Percentiles rank a stretch among this genome's conserved stretches.
These are phyloP conservation scores for Aspergillus spinulosporus DNA, from an alignment of 2,329 filamentous ascomycete species.

Conservation along the genomic window DNA sequence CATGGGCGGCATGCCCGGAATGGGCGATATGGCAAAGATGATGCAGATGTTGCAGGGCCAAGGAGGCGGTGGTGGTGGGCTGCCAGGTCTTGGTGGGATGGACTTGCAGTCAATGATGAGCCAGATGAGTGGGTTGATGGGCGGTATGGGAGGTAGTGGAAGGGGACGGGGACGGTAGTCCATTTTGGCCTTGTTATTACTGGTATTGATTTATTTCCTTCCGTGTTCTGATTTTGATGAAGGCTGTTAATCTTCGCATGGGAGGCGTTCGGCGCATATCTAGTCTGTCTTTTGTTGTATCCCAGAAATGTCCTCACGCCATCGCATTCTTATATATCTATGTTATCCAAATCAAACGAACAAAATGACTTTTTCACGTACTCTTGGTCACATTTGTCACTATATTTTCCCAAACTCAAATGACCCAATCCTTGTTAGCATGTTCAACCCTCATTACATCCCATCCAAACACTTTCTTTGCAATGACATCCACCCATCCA, in stretches of 20 bases:
- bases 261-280: conserved; percentile 24
- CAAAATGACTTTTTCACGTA: neutral
- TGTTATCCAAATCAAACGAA: neutral
- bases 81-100: conserved; percentile 59
- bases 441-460: conserved; percentile 6
- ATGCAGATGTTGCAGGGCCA: conserved; percentile 89
- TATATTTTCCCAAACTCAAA: neutral
- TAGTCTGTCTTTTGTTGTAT: neutral
- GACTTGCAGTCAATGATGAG: conserved; percentile 74
- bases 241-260: conserved; percentile 4
- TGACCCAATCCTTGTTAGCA: conserved; percentile 4
- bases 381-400: neutral
- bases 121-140: conserved; percentile 68
- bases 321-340: neutral
- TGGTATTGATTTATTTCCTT: conserved; percentile 16
- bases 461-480: conserved; percentile 6
- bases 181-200: conserved; percentile 13
- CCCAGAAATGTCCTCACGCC: neutral
- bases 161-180: conserved; percentile 35
- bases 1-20: conserved; percentile 71
- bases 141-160: conserved; percentile 40
- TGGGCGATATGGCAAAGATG: conserved; percentile 90
- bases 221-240: conserved; percentile 6
- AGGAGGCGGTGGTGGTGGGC: conserved; percentile 58
- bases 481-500: conserved; percentile 3